phyloP scores from a whole-genome alignment of 1,139 yeast genomes.

The Yamadazyma mexicana region DNA sequence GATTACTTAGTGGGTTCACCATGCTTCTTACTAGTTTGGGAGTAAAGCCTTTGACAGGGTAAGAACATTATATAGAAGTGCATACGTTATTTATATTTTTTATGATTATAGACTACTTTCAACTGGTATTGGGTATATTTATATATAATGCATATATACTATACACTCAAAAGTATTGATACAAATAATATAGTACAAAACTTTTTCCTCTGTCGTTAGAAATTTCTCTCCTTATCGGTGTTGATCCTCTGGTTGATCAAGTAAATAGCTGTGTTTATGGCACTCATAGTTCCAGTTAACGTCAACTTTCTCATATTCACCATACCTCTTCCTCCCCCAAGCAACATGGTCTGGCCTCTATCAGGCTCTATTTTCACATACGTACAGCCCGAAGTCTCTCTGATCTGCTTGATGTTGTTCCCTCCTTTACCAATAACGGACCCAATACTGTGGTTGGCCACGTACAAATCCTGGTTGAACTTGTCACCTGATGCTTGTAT shows the following conservation, averaged over 20 bases:
- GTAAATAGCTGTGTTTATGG: slow-evolving; percentile 76
- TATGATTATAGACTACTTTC: background rate
- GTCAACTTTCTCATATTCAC: slow-evolving; percentile 65
- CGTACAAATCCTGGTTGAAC: slow-evolving; percentile 66
- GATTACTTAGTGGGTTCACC: slow-evolving; percentile 77
- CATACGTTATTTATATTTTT: background rate
- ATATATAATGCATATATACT: background rate
- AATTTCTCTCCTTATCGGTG: slow-evolving; percentile 55
- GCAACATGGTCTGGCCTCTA: slow-evolving; percentile 45
- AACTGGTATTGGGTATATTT: background rate
- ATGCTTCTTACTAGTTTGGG: slow-evolving; percentile 73
- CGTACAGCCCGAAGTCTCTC: slow-evolving; percentile 72
- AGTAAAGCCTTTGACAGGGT: slow-evolving; percentile 26
- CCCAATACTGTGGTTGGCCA: slow-evolving; percentile 79
- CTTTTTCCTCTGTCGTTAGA: slow-evolving; percentile 4
- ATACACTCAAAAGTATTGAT: background rate
- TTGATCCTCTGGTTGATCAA: slow-evolving; percentile 77
- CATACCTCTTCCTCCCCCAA: slow-evolving; percentile 59
- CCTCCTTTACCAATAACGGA: slow-evolving; percentile 89
- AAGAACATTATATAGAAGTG: background rate
- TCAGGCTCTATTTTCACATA: slow-evolving; percentile 68
- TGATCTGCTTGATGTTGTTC: slow-evolving; percentile 73
- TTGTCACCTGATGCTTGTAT: slow-evolving; percentile 46
- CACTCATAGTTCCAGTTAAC: slow-evolving; percentile 66
- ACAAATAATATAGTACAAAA: slow-evolving; percentile 2